These are phyloP conservation scores for Schizophyllum amplum DNA, from an alignment of 1,284 basidiomycete species.

Conservation along the genomic window DNA sequence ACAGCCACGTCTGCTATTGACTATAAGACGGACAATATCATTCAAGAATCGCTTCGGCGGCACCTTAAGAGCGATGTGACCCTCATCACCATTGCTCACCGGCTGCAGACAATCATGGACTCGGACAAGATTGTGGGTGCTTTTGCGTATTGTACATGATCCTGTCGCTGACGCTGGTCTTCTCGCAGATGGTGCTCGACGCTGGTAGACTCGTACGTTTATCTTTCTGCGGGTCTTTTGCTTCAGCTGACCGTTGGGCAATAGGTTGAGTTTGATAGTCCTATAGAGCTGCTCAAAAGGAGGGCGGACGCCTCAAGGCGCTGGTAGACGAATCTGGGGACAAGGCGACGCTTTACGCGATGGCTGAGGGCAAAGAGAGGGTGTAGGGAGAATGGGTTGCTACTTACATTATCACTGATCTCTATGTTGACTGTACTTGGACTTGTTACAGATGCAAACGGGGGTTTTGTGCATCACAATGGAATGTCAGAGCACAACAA, in stretches of 20 bases:
- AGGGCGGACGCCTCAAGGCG: constrained; percentile 35
- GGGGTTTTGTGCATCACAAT: too few relatives aligned
- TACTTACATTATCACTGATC: not conserved
- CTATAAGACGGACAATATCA: constrained; percentile 50
- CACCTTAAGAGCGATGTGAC: constrained; percentile 50
- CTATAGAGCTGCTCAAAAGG: constrained; percentile 39
- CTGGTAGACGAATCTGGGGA: constrained; percentile 38
- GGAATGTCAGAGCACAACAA: too few relatives aligned
- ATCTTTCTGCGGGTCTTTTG: not conserved
- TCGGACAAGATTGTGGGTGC: constrained; percentile 39
- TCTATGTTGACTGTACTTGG: too few relatives aligned
- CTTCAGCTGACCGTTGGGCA: not conserved
- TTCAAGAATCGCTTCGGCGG: constrained; percentile 48
- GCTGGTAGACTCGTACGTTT: constrained; percentile 12
- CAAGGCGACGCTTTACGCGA: constrained; percentile 23
- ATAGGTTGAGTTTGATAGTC: constrained; percentile 37
- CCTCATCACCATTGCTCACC: constrained; percentile 60
- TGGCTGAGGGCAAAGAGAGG: constrained; percentile 7
- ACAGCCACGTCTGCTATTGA: constrained; percentile 26
- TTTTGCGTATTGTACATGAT: not conserved
- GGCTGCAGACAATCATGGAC: constrained; percentile 66
- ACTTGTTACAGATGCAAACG: too few relatives aligned
- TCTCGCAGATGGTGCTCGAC: constrained; percentile 15
- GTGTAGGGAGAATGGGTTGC: not conserved
- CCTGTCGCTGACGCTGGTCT: not conserved